Evolutionary conservation across 805 yeast genomes (phyloP).

Genomic region (Hermanozyma aechmeae): DNA sequence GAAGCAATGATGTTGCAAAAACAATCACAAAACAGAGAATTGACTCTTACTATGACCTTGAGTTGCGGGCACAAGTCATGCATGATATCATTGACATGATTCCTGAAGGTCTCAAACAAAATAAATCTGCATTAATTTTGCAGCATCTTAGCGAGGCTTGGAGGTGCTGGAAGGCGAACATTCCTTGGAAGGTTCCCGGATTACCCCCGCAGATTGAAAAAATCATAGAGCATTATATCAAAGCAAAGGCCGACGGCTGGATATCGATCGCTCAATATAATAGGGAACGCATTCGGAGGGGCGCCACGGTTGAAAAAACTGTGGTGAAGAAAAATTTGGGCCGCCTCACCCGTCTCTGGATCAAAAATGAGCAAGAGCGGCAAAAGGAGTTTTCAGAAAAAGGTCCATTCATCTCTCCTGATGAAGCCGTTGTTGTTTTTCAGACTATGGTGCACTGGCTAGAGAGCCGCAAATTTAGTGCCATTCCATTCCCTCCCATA

Average conservation of each 20-base stretch:
- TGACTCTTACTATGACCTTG: slow-evolving; percentile 91
- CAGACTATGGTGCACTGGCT: slow-evolving; percentile 89
- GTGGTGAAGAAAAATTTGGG: slow-evolving; percentile 92
- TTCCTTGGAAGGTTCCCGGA: slow-evolving; percentile 97
- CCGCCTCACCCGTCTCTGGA: slow-evolving; percentile 83
- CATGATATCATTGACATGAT: slow-evolving; percentile 95
- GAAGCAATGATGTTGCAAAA: slow-evolving; percentile 83
- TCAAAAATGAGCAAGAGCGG: slow-evolving; percentile 83
- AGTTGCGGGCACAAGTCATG: slow-evolving; percentile 87
- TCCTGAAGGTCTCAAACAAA: slow-evolving; percentile 87
- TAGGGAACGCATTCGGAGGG: slow-evolving; percentile 78
- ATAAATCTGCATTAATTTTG: slow-evolving; percentile 74
- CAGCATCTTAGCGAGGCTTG: slow-evolving; percentile 97
- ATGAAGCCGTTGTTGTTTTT: slow-evolving; percentile 81
- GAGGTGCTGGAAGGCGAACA: slow-evolving; percentile 99
- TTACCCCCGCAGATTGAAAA: slow-evolving; percentile 84
- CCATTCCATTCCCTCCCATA: slow-evolving; percentile 90
- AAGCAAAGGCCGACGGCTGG: slow-evolving; percentile 97
- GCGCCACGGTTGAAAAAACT: slow-evolving; percentile 91
- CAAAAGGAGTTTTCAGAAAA: slow-evolving; percentile 70
- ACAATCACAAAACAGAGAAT: slow-evolving; percentile 93
- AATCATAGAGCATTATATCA: slow-evolving; percentile 80
- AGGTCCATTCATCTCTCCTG: slow-evolving; percentile 81
- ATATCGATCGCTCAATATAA: slow-evolving; percentile 86
- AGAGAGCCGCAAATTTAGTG: slow-evolving; percentile 71